A percentile compares a stretch with the other conserved stretches of the same genome.
Conservation (phyloP, 2,329 filamentous ascomycete genomes). For the Beauveria bassiana region DNA sequence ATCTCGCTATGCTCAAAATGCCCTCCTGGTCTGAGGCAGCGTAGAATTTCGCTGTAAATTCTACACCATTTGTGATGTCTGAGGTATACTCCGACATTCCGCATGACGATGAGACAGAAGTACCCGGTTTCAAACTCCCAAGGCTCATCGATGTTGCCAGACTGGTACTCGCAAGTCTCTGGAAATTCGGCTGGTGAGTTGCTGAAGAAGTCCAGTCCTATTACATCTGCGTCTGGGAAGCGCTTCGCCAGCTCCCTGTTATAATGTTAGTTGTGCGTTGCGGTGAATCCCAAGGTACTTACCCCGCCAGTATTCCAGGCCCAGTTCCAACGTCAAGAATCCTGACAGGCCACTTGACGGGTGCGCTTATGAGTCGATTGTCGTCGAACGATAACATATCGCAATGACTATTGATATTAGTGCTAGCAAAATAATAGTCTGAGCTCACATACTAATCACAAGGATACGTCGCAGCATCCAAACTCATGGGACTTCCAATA, state of each 20-base stretch:
- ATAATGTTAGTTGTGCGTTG: neutral
- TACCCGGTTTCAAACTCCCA: neutral
- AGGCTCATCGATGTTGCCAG: neutral
- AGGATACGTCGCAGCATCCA: neutral
- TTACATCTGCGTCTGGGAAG: neutral
- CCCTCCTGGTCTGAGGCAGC: too few relatives aligned
- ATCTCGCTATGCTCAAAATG: too few relatives aligned
- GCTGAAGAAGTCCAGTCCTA: neutral
- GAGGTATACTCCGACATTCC: neutral
- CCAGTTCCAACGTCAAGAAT: neutral
- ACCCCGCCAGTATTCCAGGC: neutral
- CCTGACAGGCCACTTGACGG: neutral
- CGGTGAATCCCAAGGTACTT: neutral
- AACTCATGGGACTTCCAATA: neutral
- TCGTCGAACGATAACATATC: neutral
- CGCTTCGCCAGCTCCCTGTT: neutral
- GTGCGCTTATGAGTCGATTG: neutral
- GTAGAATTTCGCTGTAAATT: too few relatives aligned
- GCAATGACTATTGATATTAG: neutral
- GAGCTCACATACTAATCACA: neutral
- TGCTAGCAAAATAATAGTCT: neutral
- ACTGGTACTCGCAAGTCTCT: neutral
- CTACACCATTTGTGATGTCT: too few relatives aligned
- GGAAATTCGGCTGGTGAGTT: neutral
- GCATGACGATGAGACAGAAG: neutral